Evolutionary conservation across 495 filamentous ascomycete genomes (phyloP).

Genomic region (Delitschia confertaspora): DNA sequence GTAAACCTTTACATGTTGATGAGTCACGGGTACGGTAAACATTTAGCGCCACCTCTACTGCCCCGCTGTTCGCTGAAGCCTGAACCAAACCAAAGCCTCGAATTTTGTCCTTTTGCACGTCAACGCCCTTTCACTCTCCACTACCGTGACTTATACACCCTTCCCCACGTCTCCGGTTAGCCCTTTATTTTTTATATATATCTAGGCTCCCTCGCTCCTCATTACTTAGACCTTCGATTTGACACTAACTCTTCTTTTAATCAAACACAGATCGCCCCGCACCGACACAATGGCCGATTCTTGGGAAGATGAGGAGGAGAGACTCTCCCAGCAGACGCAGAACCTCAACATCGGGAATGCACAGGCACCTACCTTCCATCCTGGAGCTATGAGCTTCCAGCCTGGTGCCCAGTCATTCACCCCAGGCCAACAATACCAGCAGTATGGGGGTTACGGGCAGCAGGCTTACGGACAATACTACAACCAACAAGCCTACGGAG

Average conservation of each 20-base stretch:
- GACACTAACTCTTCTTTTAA: not conserved
- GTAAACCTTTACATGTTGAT: no score
- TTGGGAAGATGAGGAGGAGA: slow-evolving; percentile 94
- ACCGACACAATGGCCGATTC: slow-evolving; percentile 64
- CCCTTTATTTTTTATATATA: not conserved
- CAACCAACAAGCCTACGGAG: slow-evolving; percentile 34
- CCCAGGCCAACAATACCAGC: slow-evolving; percentile 54
- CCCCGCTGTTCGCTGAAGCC: no score
- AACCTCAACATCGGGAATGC: slow-evolving; percentile 56
- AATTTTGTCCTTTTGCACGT: no score
- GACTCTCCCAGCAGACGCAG: slow-evolving; percentile 70
- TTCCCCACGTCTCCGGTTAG: not conserved
- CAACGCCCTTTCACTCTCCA: no score
- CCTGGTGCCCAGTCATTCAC: slow-evolving; percentile 70
- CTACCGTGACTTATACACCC: no score
- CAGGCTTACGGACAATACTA: slow-evolving; percentile 44
- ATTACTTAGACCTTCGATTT: not conserved
- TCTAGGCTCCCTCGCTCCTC: no score
- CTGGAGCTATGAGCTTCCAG: slow-evolving; percentile 71
- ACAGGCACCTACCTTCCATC: slow-evolving; percentile 51
- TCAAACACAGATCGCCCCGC: slow-evolving; percentile 2
- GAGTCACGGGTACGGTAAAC: no score
- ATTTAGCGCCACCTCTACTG: no score
- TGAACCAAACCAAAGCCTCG: no score
- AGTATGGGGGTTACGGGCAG: slow-evolving; percentile 51